Conservation (phyloP, 306 rosid genomes). For the Delonix regia region DNA sequence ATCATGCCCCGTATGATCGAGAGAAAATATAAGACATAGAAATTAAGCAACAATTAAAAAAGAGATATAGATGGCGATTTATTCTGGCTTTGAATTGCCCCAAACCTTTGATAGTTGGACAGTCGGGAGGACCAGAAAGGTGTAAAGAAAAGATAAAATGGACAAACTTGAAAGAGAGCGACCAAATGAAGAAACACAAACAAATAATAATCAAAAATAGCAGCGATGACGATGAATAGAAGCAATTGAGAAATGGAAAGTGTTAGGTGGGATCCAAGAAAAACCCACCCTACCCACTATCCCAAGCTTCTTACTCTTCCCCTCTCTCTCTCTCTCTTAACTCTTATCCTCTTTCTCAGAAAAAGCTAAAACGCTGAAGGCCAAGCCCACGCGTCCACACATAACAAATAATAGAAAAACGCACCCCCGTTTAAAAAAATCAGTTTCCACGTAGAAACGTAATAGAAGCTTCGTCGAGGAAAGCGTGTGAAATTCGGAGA, state of each 20-base stretch:
- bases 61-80: background rate
- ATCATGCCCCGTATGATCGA: too few relatives aligned
- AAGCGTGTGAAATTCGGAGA: background rate
- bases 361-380: conserved; percentile 16
- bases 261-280: conserved; percentile 59
- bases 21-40: background rate
- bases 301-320: conserved; percentile 10
- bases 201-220: conserved; percentile 2
- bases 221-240: conserved; percentile 39
- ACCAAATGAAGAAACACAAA: conserved; percentile 30
- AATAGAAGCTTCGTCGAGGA: conserved; percentile 55
- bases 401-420: background rate
- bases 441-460: conserved; percentile 18
- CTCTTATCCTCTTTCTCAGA: conserved; percentile 12
- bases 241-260: conserved; percentile 50
- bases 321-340: conserved; percentile 14
- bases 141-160: conserved; percentile 29
- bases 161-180: conserved; percentile 10
- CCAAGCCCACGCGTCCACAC: conserved; percentile 47
- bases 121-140: conserved; percentile 32
- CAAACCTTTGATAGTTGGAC: background rate
- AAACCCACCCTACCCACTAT: conserved; percentile 45
- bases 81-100: background rate
- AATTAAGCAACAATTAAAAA: background rate
- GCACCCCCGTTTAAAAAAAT: background rate